phyloP scores from a whole-genome alignment of 2,329 filamentous ascomycete genomes.

The Xylariaceae sp. region DNA sequence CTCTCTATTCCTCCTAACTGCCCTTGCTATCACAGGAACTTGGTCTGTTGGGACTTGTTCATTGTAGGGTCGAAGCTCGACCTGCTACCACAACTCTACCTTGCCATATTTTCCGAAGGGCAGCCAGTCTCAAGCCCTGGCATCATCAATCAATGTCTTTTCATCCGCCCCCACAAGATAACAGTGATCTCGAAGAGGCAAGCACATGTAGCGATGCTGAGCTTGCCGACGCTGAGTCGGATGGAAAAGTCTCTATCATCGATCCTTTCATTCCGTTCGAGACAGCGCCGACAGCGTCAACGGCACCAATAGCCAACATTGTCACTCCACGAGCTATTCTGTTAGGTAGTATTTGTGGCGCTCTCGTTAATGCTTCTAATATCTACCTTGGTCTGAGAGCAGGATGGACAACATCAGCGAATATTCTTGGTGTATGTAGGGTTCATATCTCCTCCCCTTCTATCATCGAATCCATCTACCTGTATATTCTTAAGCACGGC shows the following conservation, averaged over 20 bases:
- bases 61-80: not conserved
- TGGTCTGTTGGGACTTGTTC: not conserved
- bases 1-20: not conserved
- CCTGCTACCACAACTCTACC: not conserved
- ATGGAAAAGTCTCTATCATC: not conserved
- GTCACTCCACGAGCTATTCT: slow-evolving; percentile 1
- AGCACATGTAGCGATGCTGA: not conserved
- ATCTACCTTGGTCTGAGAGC: slow-evolving; percentile 5
- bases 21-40: not conserved
- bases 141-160: not conserved
- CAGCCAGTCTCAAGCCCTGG: not conserved
- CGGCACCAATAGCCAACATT: not conserved
- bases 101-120: not conserved
- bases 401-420: not conserved
- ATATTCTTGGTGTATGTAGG: not conserved
- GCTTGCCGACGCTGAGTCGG: not conserved
- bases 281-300: not conserved
- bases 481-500: not conserved
- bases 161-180: not conserved
- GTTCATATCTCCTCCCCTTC: not conserved
- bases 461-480: not conserved
- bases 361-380: slow-evolving; percentile 4
- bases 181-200: not conserved
- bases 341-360: slow-evolving; percentile 1
- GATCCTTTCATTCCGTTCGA: not conserved